Evolutionary conservation across 2,329 filamentous ascomycete genomes (phyloP), one percentile per base, ranked within the genome.

Genomic region (Penicillium capsulatum): DNA sequence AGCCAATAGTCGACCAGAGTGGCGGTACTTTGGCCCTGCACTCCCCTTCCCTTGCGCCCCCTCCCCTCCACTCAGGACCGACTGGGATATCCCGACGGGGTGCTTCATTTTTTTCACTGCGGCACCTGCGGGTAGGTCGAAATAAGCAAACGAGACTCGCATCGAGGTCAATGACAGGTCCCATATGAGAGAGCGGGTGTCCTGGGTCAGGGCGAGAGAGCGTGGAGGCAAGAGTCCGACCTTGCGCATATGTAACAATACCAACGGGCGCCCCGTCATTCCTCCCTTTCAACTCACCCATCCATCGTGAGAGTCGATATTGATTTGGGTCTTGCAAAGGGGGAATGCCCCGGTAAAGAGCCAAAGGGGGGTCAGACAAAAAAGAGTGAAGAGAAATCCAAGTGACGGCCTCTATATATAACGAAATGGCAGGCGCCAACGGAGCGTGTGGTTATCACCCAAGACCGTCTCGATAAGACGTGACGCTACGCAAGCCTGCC

Each of bases 381-480:
- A 4, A 14, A 28, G 26, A 4, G 26, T 4, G 5, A 28, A 14
- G 11, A 14, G 26, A 4, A 28, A 5, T 22, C 19, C 5, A 22
- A 22, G 19, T 28, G 26, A 20, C 29, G 30, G 28, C n/a, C 17
- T 22, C 34, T 32, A 40, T 50, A 42, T 51, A 50, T 32, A 7
- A 9, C 6, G 13, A 19, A 40, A 28, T 28, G 15, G 15, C 31
- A 22, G 16, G 33, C 27, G 17, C 31, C 35, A 15, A 26, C 38
- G 41, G 29, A 24, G 14, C 38, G 40, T 46, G 31, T 29, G 45
- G 22, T 38, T 53, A 55, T 57, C 50, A 51, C 44, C 45, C 55
- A 44, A 50, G 16, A 40, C 30, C 13, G 40, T 48, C 34, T 48
- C 35, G 55, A 56, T 57, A 59, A 57, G 55, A 43, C 45, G 47